Evolutionary conservation across 1,284 basidiomycete species (phyloP).

Genomic region (Moesziomyces sp.): DNA sequence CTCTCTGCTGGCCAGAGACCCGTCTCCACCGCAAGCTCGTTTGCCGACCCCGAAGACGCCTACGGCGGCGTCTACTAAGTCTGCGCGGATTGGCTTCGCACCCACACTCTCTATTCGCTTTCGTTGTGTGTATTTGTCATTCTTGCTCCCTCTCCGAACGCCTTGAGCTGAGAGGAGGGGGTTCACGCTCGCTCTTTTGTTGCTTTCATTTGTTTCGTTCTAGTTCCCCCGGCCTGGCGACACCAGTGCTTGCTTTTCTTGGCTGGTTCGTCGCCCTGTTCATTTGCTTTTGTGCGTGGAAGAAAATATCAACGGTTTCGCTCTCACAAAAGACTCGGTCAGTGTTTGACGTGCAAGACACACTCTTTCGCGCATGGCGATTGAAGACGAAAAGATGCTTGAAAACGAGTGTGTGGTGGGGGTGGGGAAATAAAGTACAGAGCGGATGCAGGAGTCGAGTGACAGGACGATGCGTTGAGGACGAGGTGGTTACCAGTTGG

Average conservation of each 20-base stretch:
- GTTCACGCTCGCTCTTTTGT: no score
- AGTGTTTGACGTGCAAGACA: no score
- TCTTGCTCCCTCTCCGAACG: neutral
- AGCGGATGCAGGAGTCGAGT: neutral
- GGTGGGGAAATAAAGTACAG: neutral
- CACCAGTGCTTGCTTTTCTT: neutral
- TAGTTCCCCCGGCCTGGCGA: no score
- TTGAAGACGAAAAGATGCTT: no score
- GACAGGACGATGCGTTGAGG: neutral
- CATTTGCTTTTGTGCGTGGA: neutral
- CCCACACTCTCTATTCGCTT: neutral
- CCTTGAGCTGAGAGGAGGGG: no score
- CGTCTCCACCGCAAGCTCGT: conserved; percentile 44
- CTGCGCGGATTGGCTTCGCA: neutral
- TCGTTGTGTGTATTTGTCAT: neutral
- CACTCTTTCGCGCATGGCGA: no score
- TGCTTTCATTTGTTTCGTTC: neutral
- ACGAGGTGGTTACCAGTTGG: conserved; percentile 53
- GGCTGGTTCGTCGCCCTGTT: neutral
- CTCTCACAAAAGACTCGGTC: neutral
- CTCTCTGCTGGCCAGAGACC: conserved; percentile 45
- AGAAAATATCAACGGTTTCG: neutral
- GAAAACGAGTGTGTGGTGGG: no score
- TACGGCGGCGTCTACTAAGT: conserved; percentile 58
- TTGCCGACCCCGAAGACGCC: conserved; percentile 51